phyloP scores from a whole-genome alignment of 495 filamentous ascomycete genomes.

The Neurospora sp. region DNA sequence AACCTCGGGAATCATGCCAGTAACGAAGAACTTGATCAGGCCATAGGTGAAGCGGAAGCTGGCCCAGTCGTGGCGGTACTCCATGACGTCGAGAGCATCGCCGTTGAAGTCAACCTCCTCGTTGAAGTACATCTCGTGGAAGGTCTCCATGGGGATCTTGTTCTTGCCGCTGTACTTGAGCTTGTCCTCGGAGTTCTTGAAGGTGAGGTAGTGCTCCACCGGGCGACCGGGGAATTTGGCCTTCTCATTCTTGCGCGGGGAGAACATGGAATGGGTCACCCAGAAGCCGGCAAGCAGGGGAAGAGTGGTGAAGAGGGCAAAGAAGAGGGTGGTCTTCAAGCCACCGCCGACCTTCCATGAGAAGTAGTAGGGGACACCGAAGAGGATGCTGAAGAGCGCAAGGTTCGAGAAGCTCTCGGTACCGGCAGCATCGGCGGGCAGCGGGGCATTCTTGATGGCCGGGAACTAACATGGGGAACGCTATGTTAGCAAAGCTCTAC shows the following conservation, averaged over 20 bases:
- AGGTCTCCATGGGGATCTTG: slow-evolving; percentile 80
- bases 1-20: slow-evolving; percentile 60
- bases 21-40: slow-evolving; percentile 39
- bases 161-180: slow-evolving; percentile 63
- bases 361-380: slow-evolving; percentile 54
- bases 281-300: slow-evolving; percentile 67
- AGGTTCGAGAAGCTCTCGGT: slow-evolving; percentile 60
- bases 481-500: slow-evolving; percentile 6
- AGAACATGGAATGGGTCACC: slow-evolving; percentile 53
- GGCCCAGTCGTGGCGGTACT: slow-evolving; percentile 83
- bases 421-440: slow-evolving; percentile 67
- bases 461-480: slow-evolving; percentile 45
- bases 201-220: slow-evolving; percentile 75
- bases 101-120: slow-evolving; percentile 80
- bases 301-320: slow-evolving; percentile 51
- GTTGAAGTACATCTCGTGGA: slow-evolving; percentile 85
- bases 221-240: slow-evolving; percentile 65
- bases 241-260: slow-evolving; percentile 71
- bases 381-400: slow-evolving; percentile 47
- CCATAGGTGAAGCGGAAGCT: slow-evolving; percentile 67
- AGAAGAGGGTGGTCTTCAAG: slow-evolving; percentile 60
- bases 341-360: slow-evolving; percentile 62
- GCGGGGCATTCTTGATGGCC: slow-evolving; percentile 68
- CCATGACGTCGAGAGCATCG: slow-evolving; percentile 66
- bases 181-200: slow-evolving; percentile 65